Base-by-base conservation (phyloP, 441 rosid genomes). In the Bruguiera hainesii region DNA sequence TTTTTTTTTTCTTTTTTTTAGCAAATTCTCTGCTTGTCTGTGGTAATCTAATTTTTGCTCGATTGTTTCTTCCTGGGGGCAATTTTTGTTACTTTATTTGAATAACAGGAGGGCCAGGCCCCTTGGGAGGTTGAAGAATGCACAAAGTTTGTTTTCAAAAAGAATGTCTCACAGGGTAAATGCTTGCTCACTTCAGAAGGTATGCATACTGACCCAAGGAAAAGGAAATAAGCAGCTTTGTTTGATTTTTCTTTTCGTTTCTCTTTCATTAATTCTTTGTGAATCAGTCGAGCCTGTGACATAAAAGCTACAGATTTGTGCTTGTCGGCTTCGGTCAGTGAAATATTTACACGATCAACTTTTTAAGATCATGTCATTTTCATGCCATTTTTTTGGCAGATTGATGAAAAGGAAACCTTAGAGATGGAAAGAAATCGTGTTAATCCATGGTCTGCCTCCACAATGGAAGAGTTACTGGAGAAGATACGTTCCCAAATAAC, bases 371-470 rank as follows among this genome's bases (percentile, higher is more conserved):
- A 19, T 0, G 10, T 65, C 48, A 58, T 61, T 42, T 42, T 18
- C 48, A 13, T 13, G 5, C 48, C 33, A 0, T 7, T 13, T 13
- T 20, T 20, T 55, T 74, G 66, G 82, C 84, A 93, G 95, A 66
- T 74, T 64, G 83, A 76, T 68, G 78, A 67, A 46, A 71, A 62
- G 29, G 75, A 63, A 46, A 35, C 66, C 6, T 53, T 60, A 50
- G 61, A 68, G 62, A 16, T 42, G 64, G 82, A 60, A 46, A 71
- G 71, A n/a, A 58, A 64, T 57, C 65, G 30, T 71, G 62, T 85
- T 56, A 80, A 87, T 78, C 98, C 99, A 25, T 94, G 98, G 99
- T 81, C 81, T 29, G n/a, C 71, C 50, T 74, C 90, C 75, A 88
- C 88, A 53, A 60, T 72, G 35, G 75, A 86, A 48, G 75, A 76